Base-by-base conservation (phyloP, 371 early-diverging fungal species). In the Thermomucor indicae-seudaticae region DNA sequence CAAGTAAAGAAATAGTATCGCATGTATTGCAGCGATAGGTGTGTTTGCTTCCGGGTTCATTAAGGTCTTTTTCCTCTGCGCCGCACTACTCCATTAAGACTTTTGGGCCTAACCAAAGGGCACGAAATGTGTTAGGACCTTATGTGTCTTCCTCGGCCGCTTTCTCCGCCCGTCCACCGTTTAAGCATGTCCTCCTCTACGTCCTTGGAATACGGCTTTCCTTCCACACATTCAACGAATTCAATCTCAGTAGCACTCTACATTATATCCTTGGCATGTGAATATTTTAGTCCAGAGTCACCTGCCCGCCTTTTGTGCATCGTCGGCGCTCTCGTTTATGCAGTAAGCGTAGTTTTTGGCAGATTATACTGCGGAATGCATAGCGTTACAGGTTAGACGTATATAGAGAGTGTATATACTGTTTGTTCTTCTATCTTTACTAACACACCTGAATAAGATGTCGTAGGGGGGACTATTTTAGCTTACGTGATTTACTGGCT, bases 311-410 rank as follows among this genome's bases (percentile, higher is more conserved):
- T 66, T 34, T 53, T 64, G 49, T 66, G 60, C 31, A 57, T 75
- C 35, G 42, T 72, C 25, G 72, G 64, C 3, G 65, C 79, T 39
- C 37, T 63, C 28, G 50, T 80, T 29, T 91, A 88, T 61, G 80
- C 82, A n/a, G 49, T 72, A 17, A 74, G 82, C 43, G 80, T 91
- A 31, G 82, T 82, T 4, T 68, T 84, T 62, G 83, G 83, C 14
- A 61, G 91, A 44, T 54, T 89, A 8, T 80, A 86, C 49, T 87
- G 86, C 51, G 91, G 89, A 17, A 88, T 91, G 89, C 91, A 91
- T 65, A 68, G 76, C 30, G 45, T 85, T 10, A 81, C 81, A 27
- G 80, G 80, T 79, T 63, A 44, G 31, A 19, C 27, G 38, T 16
- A 22, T 22, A 17, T 35, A 37, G 25, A 23, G 20, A 40, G 23